Base-by-base conservation (phyloP, 2,329 filamentous ascomycete species). In the Xylaria sp. region DNA sequence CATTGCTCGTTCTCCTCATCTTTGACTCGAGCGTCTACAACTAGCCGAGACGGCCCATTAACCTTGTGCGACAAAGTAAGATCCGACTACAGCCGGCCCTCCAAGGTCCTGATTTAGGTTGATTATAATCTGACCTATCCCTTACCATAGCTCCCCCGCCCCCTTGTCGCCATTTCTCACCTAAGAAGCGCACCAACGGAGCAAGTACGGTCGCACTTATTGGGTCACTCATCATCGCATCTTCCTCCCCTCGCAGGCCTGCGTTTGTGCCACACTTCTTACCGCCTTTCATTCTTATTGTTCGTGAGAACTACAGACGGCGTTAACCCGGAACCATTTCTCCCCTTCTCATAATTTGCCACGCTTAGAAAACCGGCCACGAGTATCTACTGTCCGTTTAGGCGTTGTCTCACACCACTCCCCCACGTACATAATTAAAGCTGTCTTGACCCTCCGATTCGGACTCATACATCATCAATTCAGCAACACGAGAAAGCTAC, bases 81-180 rank as follows among this genome's bases (percentile, higher is more conserved):
- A 72, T 67, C 74, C 72, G 71, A 73, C 60, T 67, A 72, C 72
- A 73, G 65, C 75, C 74, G 71, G 65, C 31, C 67, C 66, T 56
- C 68, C 71, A 15, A 59, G 65, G n/a, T 69, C 67, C 69, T 58
- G 62, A 58, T 62, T 59, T 26, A 33, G 51, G 40, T 66, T 67
- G 59, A 67, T 73, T 72, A 66, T 69, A 67, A 54, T 33, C 63
- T 65, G 62, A 59, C 62, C 53, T 63, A 46, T 58, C 53, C 44
- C 62, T 58, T 54, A 28, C 62, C 62, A 64, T 28, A 72, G 61
- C 64, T 49, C 64, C 51, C 49, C 56, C 46, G 62, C 49, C 64
- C 36, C 61, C 65, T 67, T 65, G 65, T 58, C 68, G 59, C 59
- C 58, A 40, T 68, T 65, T 70, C 69, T 71, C 60, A 71, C 68